Base-by-base conservation (phyloP, 371 early-diverging fungal genomes). In the Lichtheimia corymbifera region DNA sequence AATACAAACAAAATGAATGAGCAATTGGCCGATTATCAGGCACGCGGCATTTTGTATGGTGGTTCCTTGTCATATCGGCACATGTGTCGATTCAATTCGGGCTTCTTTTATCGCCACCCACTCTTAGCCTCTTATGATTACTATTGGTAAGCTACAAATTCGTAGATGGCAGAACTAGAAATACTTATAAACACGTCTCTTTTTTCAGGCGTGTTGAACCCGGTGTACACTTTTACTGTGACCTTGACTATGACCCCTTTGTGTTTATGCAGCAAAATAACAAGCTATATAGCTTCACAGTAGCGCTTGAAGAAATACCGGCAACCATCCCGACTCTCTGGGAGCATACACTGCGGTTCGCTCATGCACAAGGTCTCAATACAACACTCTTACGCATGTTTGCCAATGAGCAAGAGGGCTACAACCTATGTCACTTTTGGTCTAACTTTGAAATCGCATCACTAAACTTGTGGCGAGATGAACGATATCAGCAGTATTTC, bases 191-290 rank as follows among this genome's bases (percentile, higher is more conserved):
- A 24, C 54, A 47, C 14, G 47, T 5, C 22, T 96, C 83, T 66
- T 92, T 83, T 66, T 92, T 91, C 79, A 97, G 98, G 98, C 77
- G 99, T 22, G 86, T 98, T 4, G 98, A 98, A 69, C 98, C 98
- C 7, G 93, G 88, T 13, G 96, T 96, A 5, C 79, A 86, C 25
- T 95, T 93, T 62, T 89, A 83, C 59, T 98, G 98, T 68, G 88
- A 95, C 55, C 76, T 98, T 7, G 88, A 89, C 63, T 88, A 91
- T 69, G 98, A 98, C 68, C 96, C 96, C 5, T 97, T 98, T 71
- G 55, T 72, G 52, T 92, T 76, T 67, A 91, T 95, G 91, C 73
- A 80, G 63, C 71, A 86, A 24, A 88, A 88, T 59, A 83, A 86
- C 25, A 88, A 92, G 61, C 78, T 86, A 45, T 98, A 97, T 66